Evolutionary conservation across 805 yeast genomes (phyloP).

Genomic region (Peterozyma xylosa): DNA sequence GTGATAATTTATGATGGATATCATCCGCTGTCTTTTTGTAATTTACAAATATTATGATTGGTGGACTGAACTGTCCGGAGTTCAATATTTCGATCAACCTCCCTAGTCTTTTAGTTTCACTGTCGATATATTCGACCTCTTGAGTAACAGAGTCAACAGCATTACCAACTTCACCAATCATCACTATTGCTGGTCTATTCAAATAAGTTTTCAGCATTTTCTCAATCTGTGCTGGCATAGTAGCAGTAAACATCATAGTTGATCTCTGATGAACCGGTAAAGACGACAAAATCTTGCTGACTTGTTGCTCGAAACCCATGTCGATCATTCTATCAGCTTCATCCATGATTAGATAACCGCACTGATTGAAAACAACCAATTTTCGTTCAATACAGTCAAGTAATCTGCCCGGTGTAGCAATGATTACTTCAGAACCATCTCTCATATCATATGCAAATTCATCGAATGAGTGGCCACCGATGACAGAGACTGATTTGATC

Average conservation of each 20-base stretch:
- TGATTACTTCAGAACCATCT: conserved; percentile 67
- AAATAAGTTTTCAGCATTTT: conserved; percentile 58
- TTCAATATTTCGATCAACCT: conserved; percentile 32
- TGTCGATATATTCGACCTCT: conserved; percentile 43
- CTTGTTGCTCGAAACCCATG: conserved; percentile 84
- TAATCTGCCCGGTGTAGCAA: conserved; percentile 92
- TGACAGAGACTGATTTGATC: conserved; percentile 52
- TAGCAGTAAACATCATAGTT: conserved; percentile 92
- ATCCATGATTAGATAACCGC: conserved; percentile 72
- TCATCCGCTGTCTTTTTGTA: conserved; percentile 67
- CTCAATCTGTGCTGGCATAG: conserved; percentile 74
- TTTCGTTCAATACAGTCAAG: conserved; percentile 72
- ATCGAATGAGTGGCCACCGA: conserved; percentile 87
- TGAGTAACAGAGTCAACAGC: conserved; percentile 68
- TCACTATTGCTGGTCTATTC: conserved; percentile 50
- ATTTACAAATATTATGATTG: conserved; percentile 78
- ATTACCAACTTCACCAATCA: conserved; percentile 61
- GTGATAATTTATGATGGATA: conserved; percentile 42
- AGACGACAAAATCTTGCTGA: conserved; percentile 47
- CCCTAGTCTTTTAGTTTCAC: conserved; percentile 35
- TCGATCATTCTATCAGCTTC: conserved; percentile 97
- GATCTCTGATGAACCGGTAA: conserved; percentile 47
- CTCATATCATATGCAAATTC: conserved; percentile 55
- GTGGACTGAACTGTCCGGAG: conserved; percentile 31
- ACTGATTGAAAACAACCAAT: conserved; percentile 49